Evolutionary conservation across 2,329 filamentous ascomycete genomes (phyloP).

Genomic region (Tolypocladium tundrense): DNA sequence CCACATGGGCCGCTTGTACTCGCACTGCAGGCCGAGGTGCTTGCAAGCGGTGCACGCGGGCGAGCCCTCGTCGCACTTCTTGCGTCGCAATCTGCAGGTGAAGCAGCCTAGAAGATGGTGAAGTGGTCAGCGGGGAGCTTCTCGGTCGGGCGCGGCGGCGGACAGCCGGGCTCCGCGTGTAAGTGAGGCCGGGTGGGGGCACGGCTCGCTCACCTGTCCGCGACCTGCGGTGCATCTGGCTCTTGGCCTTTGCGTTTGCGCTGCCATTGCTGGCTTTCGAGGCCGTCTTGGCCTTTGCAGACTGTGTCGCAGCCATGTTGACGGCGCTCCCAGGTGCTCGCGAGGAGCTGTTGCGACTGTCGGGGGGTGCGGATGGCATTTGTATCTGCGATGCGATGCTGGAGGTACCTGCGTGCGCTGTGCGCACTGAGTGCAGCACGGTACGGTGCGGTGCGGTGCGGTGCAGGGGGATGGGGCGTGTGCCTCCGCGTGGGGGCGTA

Average conservation of each 20-base stretch:
- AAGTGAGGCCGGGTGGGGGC: constrained; percentile 14
- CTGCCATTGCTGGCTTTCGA: constrained; percentile 39
- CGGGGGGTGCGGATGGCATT: constrained; percentile 60
- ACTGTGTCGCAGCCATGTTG: constrained; percentile 53
- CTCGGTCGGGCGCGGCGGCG: background rate
- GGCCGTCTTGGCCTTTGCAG: constrained; percentile 47
- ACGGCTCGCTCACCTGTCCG: constrained; percentile 63
- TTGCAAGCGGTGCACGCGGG: constrained; percentile 57
- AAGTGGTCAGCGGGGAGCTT: constrained; percentile 2
- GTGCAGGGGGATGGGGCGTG: constrained; percentile 15
- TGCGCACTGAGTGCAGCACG: background rate
- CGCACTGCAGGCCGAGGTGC: constrained; percentile 73
- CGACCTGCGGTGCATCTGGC: constrained; percentile 88
- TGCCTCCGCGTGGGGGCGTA: constrained; percentile 7
- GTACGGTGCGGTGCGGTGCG: constrained; percentile 13
- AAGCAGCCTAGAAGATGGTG: constrained; percentile 44
- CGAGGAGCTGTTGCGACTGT: constrained; percentile 40
- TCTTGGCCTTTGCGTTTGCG: constrained; percentile 52
- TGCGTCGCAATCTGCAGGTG: constrained; percentile 55
- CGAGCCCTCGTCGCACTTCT: constrained; percentile 59
- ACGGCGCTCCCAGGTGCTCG: constrained; percentile 33
- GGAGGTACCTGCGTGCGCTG: background rate
- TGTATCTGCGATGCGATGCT: constrained; percentile 12
- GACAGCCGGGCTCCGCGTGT: constrained; percentile 10
- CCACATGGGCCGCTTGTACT: constrained; percentile 96